Evolutionary conservation across 495 filamentous ascomycete genomes (phyloP).

Genomic region (Penicillium cinerascens): DNA sequence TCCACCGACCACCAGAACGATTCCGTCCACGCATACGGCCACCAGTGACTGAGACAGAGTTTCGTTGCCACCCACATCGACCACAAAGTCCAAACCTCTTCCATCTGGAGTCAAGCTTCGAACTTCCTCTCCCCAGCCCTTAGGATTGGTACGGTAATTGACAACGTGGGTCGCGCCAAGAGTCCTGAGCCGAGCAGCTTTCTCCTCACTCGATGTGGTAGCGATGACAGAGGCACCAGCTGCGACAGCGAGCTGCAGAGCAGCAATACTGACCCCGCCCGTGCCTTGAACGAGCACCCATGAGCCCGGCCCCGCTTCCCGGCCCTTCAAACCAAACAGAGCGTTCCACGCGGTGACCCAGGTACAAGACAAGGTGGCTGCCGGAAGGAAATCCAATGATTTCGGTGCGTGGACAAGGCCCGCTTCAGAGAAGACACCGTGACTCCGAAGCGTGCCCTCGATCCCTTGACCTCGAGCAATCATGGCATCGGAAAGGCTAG

Average conservation of each 20-base stretch:
- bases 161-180: slow-evolving; percentile 47
- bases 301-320: slow-evolving; percentile 41
- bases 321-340: slow-evolving; percentile 56
- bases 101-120: slow-evolving; percentile 14
- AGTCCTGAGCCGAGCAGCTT: slow-evolving; percentile 54
- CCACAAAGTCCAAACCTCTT: slow-evolving; percentile 58
- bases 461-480: slow-evolving; percentile 7
- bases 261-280: slow-evolving; percentile 68
- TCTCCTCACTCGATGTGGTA: slow-evolving; percentile 63
- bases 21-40: slow-evolving; percentile 56
- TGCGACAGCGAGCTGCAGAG: slow-evolving; percentile 68
- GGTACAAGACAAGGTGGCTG: slow-evolving; percentile 14
- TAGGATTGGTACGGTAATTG: slow-evolving; percentile 55
- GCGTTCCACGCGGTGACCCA: slow-evolving; percentile 27
- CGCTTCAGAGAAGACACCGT: slow-evolving; percentile 73
- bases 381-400: slow-evolving; percentile 9
- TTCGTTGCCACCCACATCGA: slow-evolving; percentile 58
- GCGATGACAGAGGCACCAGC: slow-evolving; percentile 68
- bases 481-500: background rate
- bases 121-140: slow-evolving; percentile 63
- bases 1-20: slow-evolving; percentile 55
- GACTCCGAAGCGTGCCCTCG: background rate
- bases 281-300: slow-evolving; percentile 56
- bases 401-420: slow-evolving; percentile 41
- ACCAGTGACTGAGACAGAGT: slow-evolving; percentile 55